These are phyloP conservation scores for Iberis pinnata DNA, from an alignment of 345 rosid species.

Conservation along the genomic window DNA sequence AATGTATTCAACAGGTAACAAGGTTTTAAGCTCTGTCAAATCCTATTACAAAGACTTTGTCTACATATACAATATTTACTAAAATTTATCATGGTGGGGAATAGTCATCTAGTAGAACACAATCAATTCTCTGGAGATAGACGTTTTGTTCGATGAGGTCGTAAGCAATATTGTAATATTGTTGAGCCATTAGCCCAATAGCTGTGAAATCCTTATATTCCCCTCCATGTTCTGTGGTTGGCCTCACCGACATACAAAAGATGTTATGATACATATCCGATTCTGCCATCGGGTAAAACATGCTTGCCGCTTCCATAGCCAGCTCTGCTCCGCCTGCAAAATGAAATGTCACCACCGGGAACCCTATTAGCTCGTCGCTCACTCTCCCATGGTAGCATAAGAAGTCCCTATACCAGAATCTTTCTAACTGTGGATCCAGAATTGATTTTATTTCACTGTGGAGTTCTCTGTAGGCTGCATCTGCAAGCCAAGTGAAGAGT, in stretches of 20 bases:
- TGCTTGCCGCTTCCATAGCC: slow-evolving; percentile 38
- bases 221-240: slow-evolving; percentile 22
- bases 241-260: slow-evolving; percentile 45
- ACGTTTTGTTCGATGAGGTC: slow-evolving; percentile 19
- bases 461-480: slow-evolving; percentile 33
- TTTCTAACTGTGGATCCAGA: slow-evolving; percentile 22
- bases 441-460: slow-evolving; percentile 26
- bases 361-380: slow-evolving; percentile 38
- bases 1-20: no score
- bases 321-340: slow-evolving; percentile 49
- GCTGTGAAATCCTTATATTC: slow-evolving; percentile 27
- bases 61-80: no score
- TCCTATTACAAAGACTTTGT: no score
- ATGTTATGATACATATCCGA: slow-evolving; percentile 17
- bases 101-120: slow-evolving; percentile 29
- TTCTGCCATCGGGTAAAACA: slow-evolving; percentile 36
- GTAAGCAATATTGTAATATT: slow-evolving; percentile 25
- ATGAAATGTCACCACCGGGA: slow-evolving; percentile 45
- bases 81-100: slow-evolving; percentile 13
- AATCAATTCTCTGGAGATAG: slow-evolving; percentile 28
- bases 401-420: slow-evolving; percentile 26
- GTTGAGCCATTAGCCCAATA: slow-evolving; percentile 32
- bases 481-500: slow-evolving; percentile 36
- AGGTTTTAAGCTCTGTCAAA: no score
- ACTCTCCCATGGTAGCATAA: slow-evolving; percentile 42